These are phyloP conservation scores for Cinnamomum chago DNA, from an alignment of 164 flowering plant genomes.

Conservation along the genomic window DNA sequence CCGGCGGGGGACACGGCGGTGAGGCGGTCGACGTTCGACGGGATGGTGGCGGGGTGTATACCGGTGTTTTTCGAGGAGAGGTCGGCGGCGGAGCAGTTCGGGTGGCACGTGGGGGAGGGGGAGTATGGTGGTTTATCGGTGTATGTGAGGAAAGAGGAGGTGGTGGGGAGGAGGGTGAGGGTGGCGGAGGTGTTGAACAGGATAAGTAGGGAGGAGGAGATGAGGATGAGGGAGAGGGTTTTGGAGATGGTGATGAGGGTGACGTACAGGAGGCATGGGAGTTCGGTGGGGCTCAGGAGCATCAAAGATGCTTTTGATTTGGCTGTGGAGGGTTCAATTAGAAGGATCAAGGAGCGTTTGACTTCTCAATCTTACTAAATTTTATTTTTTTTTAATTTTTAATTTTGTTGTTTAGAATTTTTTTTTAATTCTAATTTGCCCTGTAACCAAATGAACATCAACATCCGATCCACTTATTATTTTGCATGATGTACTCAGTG, in stretches of 20 bases:
- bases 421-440: too few species aligned
- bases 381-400: too few species aligned
- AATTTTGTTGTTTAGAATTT: too few species aligned
- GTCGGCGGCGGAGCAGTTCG: conserved; percentile 63
- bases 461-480: too few species aligned
- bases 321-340: conserved; percentile 63
- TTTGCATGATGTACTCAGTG: too few species aligned
- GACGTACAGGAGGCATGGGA: conserved; percentile 76
- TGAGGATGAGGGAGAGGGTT: conserved; percentile 79
- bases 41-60: conserved; percentile 80
- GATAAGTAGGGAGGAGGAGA: conserved; percentile 45
- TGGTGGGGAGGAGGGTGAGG: conserved; percentile 65
- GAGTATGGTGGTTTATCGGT: conserved; percentile 66
- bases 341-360: conserved; percentile 34
- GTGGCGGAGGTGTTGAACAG: conserved; percentile 61
- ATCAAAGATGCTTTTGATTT: conserved; percentile 85
- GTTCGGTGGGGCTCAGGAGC: conserved; percentile 49
- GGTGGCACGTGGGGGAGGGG: conserved; percentile 77
- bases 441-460: too few species aligned
- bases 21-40: conserved; percentile 79
- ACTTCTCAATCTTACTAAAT: too few species aligned
- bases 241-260: conserved; percentile 68
- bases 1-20: conserved; percentile 98
- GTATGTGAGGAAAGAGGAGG: conserved; percentile 83
- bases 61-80: conserved; percentile 95